Percentiles rank a stretch among this genome's conserved stretches.
Conservation (phyloP, 192 early-diverging fungal species). For the Dispira simplex region DNA sequence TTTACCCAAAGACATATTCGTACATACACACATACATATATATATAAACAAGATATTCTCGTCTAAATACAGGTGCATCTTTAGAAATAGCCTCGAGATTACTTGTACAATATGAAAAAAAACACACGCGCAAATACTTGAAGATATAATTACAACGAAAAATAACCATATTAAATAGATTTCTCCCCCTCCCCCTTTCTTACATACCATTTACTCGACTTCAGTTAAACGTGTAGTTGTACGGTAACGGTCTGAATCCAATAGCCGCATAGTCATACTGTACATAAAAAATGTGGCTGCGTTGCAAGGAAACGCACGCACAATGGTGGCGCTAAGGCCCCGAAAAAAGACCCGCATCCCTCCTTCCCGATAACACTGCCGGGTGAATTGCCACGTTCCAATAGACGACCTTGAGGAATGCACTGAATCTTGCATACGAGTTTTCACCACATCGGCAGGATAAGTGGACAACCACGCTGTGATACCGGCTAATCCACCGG, state of each 20-base stretch:
- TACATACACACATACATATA: too few species aligned
- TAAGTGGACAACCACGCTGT: conserved; percentile 38
- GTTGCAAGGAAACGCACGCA: conserved; percentile 40
- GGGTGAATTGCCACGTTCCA: conserved; percentile 5
- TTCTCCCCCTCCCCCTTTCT: too few species aligned
- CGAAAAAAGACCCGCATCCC: conserved; percentile 35
- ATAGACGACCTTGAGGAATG: too few species aligned
- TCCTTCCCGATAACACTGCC: conserved; percentile 32
- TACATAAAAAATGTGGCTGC: conserved; percentile 43
- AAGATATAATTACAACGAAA: too few species aligned
- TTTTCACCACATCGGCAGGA: conserved; percentile 39
- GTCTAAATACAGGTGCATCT: too few species aligned
- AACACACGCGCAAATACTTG: too few species aligned
- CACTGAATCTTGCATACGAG: conserved; percentile 30
- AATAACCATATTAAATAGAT: too few species aligned
- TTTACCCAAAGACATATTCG: too few species aligned
- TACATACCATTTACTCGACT: too few species aligned
- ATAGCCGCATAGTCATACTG: conserved; percentile 27
- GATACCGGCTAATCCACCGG: conserved; percentile 39
- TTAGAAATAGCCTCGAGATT: too few species aligned
- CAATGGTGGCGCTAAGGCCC: conserved; percentile 36
- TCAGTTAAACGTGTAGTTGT: not conserved
- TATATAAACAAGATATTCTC: too few species aligned
- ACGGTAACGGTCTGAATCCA: not conserved
- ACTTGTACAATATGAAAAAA: too few species aligned